These are phyloP conservation scores for Cutaneotrichosporon dermatis DNA, from an alignment of 1,284 basidiomycete genomes.

Conservation along the genomic window DNA sequence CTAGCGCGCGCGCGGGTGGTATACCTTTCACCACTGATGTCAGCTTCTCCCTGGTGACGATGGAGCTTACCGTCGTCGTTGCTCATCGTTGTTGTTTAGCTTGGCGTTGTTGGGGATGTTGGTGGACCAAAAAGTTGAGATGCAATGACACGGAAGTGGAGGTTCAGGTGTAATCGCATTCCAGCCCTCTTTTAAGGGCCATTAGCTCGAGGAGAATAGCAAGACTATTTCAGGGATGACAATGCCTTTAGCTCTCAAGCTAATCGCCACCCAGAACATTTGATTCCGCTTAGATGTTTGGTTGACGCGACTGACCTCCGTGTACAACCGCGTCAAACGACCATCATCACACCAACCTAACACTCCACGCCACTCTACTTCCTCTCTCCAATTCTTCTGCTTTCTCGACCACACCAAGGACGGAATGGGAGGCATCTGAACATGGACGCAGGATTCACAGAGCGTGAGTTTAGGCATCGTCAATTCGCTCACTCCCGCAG, in stretches of 20 bases:
- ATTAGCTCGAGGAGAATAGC: too few relatives aligned
- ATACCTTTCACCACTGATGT: slow-evolving; percentile 1
- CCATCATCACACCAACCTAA: too few relatives aligned
- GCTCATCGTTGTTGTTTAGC: background rate
- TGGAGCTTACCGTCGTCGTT: slow-evolving; percentile 1
- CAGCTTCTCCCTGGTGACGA: background rate
- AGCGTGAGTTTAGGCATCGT: background rate
- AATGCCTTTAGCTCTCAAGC: too few relatives aligned
- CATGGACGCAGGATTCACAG: background rate
- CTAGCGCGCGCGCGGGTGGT: too few relatives aligned
- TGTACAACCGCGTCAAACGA: too few relatives aligned
- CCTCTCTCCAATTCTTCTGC: background rate
- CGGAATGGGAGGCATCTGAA: background rate
- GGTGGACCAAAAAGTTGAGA: background rate
- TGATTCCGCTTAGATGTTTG: slow-evolving; percentile 1
- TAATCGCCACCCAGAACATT: background rate
- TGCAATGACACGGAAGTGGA: background rate
- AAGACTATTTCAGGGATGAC: too few relatives aligned
- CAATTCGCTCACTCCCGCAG: background rate
- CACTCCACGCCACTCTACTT: too few relatives aligned
- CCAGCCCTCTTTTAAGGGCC: too few relatives aligned
- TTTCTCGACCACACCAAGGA: background rate
- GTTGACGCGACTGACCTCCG: slow-evolving; percentile 11
- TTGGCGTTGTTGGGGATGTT: background rate
- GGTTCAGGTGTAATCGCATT: background rate